Conservation (phyloP, 1,284 basidiomycete genomes). For the Prillingera fragicola region DNA sequence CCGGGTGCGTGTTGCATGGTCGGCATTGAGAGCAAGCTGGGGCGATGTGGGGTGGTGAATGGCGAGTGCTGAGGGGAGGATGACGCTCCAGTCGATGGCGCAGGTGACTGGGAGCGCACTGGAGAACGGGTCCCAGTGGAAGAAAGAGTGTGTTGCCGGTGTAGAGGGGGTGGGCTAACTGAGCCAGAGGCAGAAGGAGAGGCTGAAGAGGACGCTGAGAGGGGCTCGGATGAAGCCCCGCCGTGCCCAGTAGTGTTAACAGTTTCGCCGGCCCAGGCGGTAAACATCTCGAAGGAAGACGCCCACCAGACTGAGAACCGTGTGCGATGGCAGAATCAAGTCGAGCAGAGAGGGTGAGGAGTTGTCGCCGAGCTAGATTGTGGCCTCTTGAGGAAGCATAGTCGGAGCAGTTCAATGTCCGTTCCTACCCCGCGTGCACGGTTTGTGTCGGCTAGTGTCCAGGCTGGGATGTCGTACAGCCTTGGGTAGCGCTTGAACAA, state of each 20-base stretch:
- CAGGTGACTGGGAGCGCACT: neutral
- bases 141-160: slow-evolving; percentile 19
- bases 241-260: too few relatives aligned
- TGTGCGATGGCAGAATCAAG: too few relatives aligned
- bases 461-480: neutral
- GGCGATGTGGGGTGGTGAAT: slow-evolving; percentile 2
- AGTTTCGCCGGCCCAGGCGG: too few relatives aligned
- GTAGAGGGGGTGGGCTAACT: slow-evolving; percentile 8
- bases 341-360: too few relatives aligned
- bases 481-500: neutral
- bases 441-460: slow-evolving; percentile 5
- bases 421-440: too few relatives aligned
- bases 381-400: too few relatives aligned
- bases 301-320: too few relatives aligned
- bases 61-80: slow-evolving; percentile 2
- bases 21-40: neutral
- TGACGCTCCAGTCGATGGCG: neutral
- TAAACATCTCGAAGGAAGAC: too few relatives aligned
- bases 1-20: neutral
- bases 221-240: neutral
- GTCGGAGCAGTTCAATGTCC: too few relatives aligned
- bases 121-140: neutral
- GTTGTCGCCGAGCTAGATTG: too few relatives aligned
- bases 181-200: neutral
- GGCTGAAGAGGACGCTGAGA: neutral